Evolutionary conservation across 208 protist genomes (phyloP).

Genomic region (Acanthamoeba polyphaga): DNA sequence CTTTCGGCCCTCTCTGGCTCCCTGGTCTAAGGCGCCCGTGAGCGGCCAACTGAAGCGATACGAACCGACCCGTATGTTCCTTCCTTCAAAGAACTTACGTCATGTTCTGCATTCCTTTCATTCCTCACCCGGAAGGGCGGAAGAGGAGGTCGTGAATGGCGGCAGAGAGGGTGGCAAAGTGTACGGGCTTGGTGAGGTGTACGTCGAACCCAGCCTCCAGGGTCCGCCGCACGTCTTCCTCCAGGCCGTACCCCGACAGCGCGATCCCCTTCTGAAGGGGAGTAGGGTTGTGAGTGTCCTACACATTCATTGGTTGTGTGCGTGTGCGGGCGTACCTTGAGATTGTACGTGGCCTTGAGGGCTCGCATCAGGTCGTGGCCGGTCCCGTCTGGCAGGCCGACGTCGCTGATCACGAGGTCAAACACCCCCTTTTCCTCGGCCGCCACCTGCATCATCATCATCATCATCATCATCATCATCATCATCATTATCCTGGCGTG

Average conservation of each 20-base stretch:
- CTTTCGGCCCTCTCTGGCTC: no score
- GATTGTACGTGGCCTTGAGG: slow-evolving; percentile 45
- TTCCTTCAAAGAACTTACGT: no score
- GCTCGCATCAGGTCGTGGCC: slow-evolving; percentile 45
- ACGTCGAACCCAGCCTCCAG: slow-evolving; percentile 40
- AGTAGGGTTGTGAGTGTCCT: no score
- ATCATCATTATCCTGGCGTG: no score
- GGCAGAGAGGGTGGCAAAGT: neutral
- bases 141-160: slow-evolving; percentile 33
- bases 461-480: no score
- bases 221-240: slow-evolving; percentile 67
- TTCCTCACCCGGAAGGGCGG: neutral
- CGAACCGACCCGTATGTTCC: no score
- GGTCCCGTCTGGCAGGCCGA: slow-evolving; percentile 68
- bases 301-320: no score
- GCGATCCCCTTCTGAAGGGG: slow-evolving; percentile 34
- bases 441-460: no score
- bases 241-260: slow-evolving; percentile 72
- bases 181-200: slow-evolving; percentile 75
- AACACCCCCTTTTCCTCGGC: slow-evolving; percentile 23
- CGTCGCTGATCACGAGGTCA: slow-evolving; percentile 74
- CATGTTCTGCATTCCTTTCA: no score
- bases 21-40: no score
- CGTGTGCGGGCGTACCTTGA: neutral
- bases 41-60: no score